Conservation (phyloP, 1,284 basidiomycete species). For the Athelia sp. region DNA sequence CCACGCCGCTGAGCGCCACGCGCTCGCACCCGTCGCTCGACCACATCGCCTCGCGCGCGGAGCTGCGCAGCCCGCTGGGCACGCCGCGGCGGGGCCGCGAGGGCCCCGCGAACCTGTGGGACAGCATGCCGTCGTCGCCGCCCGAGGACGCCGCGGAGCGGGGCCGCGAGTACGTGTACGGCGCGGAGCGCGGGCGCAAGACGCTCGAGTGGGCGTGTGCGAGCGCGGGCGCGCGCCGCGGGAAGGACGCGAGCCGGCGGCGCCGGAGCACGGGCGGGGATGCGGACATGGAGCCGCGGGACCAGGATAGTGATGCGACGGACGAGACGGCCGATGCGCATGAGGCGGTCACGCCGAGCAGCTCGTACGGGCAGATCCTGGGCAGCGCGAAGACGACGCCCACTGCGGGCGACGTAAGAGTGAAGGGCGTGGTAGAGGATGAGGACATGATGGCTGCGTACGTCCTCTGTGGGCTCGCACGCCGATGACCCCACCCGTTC, state of each 20-base stretch:
- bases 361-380: slow-evolving; percentile 19
- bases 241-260: slow-evolving; percentile 1
- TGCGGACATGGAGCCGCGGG: slow-evolving; percentile 25
- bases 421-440: slow-evolving; percentile 31
- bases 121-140: slow-evolving; percentile 68
- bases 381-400: background rate
- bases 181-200: slow-evolving; percentile 31
- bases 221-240: slow-evolving; percentile 34
- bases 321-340: slow-evolving; percentile 29
- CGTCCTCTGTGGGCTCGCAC: slow-evolving; percentile 55
- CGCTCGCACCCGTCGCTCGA: slow-evolving; percentile 40
- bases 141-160: slow-evolving; percentile 22
- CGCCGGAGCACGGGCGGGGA: slow-evolving; percentile 12
- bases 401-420: slow-evolving; percentile 9
- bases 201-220: slow-evolving; percentile 76
- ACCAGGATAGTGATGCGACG: slow-evolving; percentile 21
- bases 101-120: slow-evolving; percentile 37
- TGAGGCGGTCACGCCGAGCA: slow-evolving; percentile 36
- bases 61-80: slow-evolving; percentile 35
- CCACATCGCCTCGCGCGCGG: slow-evolving; percentile 52
- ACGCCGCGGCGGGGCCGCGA: slow-evolving; percentile 17
- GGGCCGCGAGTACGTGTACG: slow-evolving; percentile 60
- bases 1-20: background rate
- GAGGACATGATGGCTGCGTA: slow-evolving; percentile 65
- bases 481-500: no score